phyloP scores from a whole-genome alignment of 371 early-diverging fungal genomes.

The Apophysomyces variabilis region DNA sequence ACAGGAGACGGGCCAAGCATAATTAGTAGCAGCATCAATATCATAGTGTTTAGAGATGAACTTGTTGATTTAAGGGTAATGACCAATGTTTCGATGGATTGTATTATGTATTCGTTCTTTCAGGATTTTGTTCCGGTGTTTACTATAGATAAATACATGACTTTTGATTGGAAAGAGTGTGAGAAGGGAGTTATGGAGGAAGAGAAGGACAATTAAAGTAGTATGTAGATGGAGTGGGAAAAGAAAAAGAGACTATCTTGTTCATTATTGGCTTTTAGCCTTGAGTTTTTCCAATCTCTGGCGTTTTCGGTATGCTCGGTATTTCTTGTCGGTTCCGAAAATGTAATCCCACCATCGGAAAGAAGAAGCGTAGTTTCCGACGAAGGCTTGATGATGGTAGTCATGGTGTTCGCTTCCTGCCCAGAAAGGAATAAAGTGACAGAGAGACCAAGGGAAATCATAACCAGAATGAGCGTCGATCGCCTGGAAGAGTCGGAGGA shows the following conservation, averaged over 20 bases:
- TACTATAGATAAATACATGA: neutral
- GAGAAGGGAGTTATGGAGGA: constrained; percentile 4
- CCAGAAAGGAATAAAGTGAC: constrained; percentile 79
- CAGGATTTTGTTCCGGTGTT: neutral
- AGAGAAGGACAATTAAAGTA: constrained; percentile 3
- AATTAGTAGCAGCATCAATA: no score
- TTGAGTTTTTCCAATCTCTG: constrained; percentile 37
- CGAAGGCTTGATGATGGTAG: constrained; percentile 83
- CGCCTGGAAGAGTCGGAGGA: constrained; percentile 76
- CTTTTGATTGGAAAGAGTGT: neutral
- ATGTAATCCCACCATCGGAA: constrained; percentile 87
- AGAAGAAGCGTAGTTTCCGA: constrained; percentile 79
- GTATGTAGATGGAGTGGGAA: neutral
- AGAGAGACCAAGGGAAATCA: constrained; percentile 92
- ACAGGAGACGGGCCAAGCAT: no score
- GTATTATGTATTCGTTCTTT: neutral
- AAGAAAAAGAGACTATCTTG: neutral
- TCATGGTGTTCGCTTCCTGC: constrained; percentile 87
- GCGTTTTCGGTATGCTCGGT: constrained; percentile 65
- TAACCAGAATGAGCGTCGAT: constrained; percentile 95
- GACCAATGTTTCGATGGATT: neutral
- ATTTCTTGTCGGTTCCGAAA: constrained; percentile 82
- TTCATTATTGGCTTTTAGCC: constrained; percentile 14
- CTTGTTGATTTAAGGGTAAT: no score
- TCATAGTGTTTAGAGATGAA: no score